phyloP scores from a whole-genome alignment of 306 rosid species.

The Vachellia collinsii region DNA sequence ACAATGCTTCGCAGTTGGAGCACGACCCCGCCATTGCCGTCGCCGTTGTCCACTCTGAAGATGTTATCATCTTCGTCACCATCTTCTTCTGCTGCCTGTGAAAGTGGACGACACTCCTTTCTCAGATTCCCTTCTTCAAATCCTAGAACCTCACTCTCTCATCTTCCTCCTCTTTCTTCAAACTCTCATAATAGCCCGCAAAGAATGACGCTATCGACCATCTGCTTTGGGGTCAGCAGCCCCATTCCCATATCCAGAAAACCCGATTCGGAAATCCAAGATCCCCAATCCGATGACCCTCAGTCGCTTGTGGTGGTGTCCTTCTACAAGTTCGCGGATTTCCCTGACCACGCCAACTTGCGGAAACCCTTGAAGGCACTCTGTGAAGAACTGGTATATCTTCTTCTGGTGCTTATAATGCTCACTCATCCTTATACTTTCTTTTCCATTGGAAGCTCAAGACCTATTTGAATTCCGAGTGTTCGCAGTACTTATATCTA shows the following conservation, averaged over 20 bases:
- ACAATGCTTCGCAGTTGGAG: constrained; percentile 52
- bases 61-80: constrained; percentile 48
- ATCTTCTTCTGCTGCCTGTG: constrained; percentile 43
- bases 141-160: constrained; percentile 27
- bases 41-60: constrained; percentile 37
- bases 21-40: constrained; percentile 36
- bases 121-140: constrained; percentile 1
- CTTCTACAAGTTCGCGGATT: constrained; percentile 89
- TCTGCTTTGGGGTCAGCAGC: constrained; percentile 41
- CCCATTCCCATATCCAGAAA: constrained; percentile 35
- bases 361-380: constrained; percentile 85
- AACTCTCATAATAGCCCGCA: constrained; percentile 34
- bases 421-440: background rate
- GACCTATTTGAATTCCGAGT: background rate
- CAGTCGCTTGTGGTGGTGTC: constrained; percentile 76
- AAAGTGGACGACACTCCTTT: constrained; percentile 15
- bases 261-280: constrained; percentile 16
- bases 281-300: constrained; percentile 31
- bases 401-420: background rate
- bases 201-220: constrained; percentile 60
- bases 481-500: background rate
- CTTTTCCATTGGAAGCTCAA: background rate
- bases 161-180: background rate
- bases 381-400: constrained; percentile 78
- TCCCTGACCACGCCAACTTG: constrained; percentile 66